Percentiles rank a stretch among this genome's conserved stretches.
These are phyloP conservation scores for Skeletonema marinoi DNA, from an alignment of 108 stramenopile species.

Conservation along the genomic window DNA sequence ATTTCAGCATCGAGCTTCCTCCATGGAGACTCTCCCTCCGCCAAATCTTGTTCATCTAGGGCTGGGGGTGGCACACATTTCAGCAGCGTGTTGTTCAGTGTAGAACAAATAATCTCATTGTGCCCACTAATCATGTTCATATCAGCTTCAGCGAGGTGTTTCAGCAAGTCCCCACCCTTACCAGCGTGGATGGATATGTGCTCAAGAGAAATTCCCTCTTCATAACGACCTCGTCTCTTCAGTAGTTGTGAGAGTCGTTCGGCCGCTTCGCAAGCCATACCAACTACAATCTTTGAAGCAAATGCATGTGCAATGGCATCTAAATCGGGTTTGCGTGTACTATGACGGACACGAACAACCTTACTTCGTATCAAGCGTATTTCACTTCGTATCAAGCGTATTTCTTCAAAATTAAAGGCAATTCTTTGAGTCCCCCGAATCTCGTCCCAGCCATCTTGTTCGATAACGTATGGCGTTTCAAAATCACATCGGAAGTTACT, in stretches of 20 bases:
- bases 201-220: constrained; percentile 7
- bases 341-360: not conserved
- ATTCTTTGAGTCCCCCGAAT: too few species aligned
- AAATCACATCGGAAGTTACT: constrained; percentile 1
- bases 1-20: not conserved
- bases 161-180: not conserved
- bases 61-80: constrained; percentile 1
- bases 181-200: not conserved
- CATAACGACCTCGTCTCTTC: not conserved
- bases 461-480: not conserved
- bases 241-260: not conserved
- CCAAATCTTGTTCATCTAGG: not conserved
- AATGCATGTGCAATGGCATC: not conserved
- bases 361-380: not conserved
- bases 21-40: not conserved
- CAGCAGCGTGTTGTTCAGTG: not conserved
- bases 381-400: not conserved
- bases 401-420: not conserved
- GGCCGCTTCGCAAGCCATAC: not conserved
- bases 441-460: not conserved
- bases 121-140: constrained; percentile 1
- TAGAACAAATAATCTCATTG: not conserved
- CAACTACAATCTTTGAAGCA: not conserved
- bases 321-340: not conserved
- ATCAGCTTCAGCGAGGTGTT: not conserved